Percentiles rank a stretch among this genome's conserved stretches.
Evolutionary conservation across 371 early-diverging fungal genomes (phyloP).

Genomic region (Mortierella sp.): DNA sequence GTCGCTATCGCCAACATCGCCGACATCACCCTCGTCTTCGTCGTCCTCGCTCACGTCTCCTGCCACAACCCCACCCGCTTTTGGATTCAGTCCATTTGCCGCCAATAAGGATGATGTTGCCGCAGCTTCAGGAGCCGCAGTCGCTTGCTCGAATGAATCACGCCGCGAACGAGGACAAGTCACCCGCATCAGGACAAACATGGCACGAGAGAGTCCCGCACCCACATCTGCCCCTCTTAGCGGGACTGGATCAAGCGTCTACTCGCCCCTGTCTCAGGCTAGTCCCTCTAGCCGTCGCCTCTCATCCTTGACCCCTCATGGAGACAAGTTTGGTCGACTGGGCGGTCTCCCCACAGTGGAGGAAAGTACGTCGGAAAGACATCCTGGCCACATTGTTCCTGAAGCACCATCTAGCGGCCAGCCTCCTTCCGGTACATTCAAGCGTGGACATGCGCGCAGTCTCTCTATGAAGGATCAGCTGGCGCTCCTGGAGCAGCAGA

Average conservation of each 20-base stretch:
- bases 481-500: slow-evolving; percentile 15
- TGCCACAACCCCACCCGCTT: background rate
- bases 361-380: slow-evolving; percentile 27
- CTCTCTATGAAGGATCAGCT: slow-evolving; percentile 47
- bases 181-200: slow-evolving; percentile 18
- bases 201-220: slow-evolving; percentile 9
- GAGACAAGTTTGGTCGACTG: slow-evolving; percentile 37
- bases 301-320: slow-evolving; percentile 20
- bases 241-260: slow-evolving; percentile 3
- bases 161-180: background rate
- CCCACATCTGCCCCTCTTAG: slow-evolving; percentile 15
- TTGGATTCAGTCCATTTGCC: background rate
- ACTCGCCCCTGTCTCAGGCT: slow-evolving; percentile 20
- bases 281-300: slow-evolving; percentile 47
- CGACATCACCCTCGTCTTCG: slow-evolving; percentile 14
- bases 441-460: slow-evolving; percentile 36
- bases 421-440: slow-evolving; percentile 3
- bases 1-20: slow-evolving; percentile 20
- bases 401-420: background rate
- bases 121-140: background rate
- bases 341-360: slow-evolving; percentile 46
- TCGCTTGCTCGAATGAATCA: background rate
- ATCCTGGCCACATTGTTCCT: background rate
- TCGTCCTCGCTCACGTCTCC: slow-evolving; percentile 12
- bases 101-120: background rate